Percentiles rank a stretch among this genome's conserved stretches.
Conservation (phyloP, 306 rosid species). For the Benincasa hispida region DNA sequence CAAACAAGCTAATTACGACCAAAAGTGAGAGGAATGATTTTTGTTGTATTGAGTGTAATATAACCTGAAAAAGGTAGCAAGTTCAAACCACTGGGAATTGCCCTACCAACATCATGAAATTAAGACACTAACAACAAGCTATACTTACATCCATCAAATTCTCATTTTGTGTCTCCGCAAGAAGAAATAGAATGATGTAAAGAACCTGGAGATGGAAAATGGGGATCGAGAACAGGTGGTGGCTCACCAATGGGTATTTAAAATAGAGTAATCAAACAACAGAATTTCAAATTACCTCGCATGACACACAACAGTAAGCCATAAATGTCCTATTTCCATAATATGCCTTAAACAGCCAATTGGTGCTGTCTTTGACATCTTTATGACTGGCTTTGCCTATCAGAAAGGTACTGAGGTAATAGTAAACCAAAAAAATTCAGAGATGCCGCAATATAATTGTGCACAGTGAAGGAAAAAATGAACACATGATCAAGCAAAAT, state of each 20-base stretch:
- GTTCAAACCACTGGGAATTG: conserved; percentile 6
- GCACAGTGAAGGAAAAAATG: neutral
- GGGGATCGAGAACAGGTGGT: conserved; percentile 6
- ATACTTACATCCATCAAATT: conserved; percentile 57
- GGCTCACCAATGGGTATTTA: neutral
- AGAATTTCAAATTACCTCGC: conserved; percentile 48
- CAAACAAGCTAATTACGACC: conserved; percentile 48
- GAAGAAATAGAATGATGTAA: conserved; percentile 62
- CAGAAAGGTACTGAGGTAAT: conserved; percentile 74
- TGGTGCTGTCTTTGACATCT: conserved; percentile 95
- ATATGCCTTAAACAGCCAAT: conserved; percentile 81
- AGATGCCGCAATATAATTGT: conserved; percentile 7
- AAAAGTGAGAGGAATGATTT: conserved; percentile 39
- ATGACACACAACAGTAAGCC: conserved; percentile 93
- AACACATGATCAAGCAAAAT: neutral
- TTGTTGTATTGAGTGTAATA: conserved; percentile 33
- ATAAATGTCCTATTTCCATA: conserved; percentile 91
- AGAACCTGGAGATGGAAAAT: conserved; percentile 53
- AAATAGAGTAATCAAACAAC: neutral
- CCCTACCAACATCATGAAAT: neutral
- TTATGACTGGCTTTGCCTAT: conserved; percentile 87
- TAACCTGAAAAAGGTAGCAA: conserved; percentile 47
- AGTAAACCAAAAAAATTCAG: conserved; percentile 3
- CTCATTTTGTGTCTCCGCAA: conserved; percentile 51
- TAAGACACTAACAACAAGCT: neutral